Conservation (phyloP, 331 rosid genomes). For the Arachis monticola region DNA sequence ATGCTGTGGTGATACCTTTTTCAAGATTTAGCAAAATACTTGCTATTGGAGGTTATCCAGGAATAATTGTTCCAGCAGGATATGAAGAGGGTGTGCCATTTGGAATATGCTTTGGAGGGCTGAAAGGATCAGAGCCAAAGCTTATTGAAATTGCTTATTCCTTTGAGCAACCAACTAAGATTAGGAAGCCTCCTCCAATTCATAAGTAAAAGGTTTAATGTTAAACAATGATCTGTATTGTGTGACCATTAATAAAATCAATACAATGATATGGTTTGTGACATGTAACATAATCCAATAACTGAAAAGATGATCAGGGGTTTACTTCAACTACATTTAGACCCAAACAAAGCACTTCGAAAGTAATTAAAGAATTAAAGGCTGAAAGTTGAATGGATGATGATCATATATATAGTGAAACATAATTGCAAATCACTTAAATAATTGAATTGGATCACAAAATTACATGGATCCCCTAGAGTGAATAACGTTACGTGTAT, state of each 20-base stretch:
- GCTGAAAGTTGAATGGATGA: too few species aligned
- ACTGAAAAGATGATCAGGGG: not conserved
- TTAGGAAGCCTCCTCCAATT: slow-evolving; percentile 63
- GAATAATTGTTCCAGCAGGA: slow-evolving; percentile 70
- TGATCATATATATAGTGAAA: too few species aligned
- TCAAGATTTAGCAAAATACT: slow-evolving; percentile 27
- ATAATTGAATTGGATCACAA: too few species aligned
- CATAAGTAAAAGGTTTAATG: slow-evolving; percentile 20
- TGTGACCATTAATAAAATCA: not conserved
- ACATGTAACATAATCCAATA: not conserved
- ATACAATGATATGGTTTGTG: not conserved
- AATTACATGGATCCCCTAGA: too few species aligned
- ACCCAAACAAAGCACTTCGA: too few species aligned
- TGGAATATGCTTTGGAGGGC: slow-evolving; percentile 65
- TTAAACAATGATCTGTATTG: not conserved
- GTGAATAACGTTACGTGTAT: too few species aligned
- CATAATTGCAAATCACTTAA: too few species aligned
- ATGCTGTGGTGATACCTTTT: slow-evolving; percentile 62
- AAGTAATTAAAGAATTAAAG: too few species aligned
- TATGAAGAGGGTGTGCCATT: slow-evolving; percentile 54
- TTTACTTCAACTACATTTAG: not conserved
- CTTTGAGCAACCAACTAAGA: slow-evolving; percentile 70
- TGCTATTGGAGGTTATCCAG: slow-evolving; percentile 73
- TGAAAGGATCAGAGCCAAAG: slow-evolving; percentile 66
- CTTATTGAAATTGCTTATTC: slow-evolving; percentile 66